Evolutionary conservation across 768 basidiomycete genomes (phyloP).

Genomic region (Mycena vitilis): DNA sequence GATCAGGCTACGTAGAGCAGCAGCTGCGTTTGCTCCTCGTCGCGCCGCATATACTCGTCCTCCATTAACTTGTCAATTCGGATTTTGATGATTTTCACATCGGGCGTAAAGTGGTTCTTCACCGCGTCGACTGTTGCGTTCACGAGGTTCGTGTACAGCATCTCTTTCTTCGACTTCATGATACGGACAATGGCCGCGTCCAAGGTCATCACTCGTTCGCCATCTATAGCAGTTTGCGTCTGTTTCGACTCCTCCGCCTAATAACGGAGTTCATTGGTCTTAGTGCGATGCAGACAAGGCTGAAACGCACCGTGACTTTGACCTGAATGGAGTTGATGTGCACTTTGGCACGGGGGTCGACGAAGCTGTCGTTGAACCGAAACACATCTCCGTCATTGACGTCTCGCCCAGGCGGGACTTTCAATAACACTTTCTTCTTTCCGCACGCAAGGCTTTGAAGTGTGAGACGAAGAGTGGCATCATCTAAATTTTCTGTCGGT

Average conservation of each 20-base stretch:
- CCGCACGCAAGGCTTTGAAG: slow-evolving; percentile 94
- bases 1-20: slow-evolving; percentile 84
- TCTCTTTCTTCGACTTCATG: slow-evolving; percentile 93
- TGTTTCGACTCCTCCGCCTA: slow-evolving; percentile 88
- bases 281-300: background rate
- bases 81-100: slow-evolving; percentile 87
- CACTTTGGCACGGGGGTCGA: slow-evolving; percentile 80
- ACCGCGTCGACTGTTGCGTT: slow-evolving; percentile 88
- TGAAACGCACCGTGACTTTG: slow-evolving; percentile 80
- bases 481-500: slow-evolving; percentile 59
- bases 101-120: slow-evolving; percentile 87
- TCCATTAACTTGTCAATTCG: slow-evolving; percentile 87
- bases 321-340: slow-evolving; percentile 97
- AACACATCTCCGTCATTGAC: slow-evolving; percentile 84
- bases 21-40: slow-evolving; percentile 74
- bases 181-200: slow-evolving; percentile 97
- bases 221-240: slow-evolving; percentile 87
- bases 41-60: slow-evolving; percentile 85
- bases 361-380: slow-evolving; percentile 84
- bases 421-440: slow-evolving; percentile 88
- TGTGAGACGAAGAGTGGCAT: slow-evolving; percentile 80
- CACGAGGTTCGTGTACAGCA: slow-evolving; percentile 83
- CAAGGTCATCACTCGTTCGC: slow-evolving; percentile 85
- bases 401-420: slow-evolving; percentile 82
- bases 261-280: slow-evolving; percentile 10